These are phyloP conservation scores for Pyrenochaeta sp. DNA, from an alignment of 2,329 filamentous ascomycete species.

Conservation along the genomic window DNA sequence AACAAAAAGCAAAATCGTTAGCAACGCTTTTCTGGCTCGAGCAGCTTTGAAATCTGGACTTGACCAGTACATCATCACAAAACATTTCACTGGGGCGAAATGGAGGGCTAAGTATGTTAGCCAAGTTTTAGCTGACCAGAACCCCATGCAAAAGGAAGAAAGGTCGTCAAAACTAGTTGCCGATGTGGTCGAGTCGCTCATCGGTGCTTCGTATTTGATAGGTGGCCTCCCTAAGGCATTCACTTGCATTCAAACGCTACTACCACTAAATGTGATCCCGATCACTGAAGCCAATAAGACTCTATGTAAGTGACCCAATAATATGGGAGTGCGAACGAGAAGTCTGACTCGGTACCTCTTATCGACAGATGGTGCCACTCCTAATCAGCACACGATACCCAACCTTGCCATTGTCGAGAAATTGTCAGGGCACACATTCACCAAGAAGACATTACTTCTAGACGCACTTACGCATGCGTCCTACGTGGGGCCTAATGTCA, in stretches of 20 bases:
- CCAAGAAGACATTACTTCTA: constrained; percentile 69
- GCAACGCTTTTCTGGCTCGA: constrained; percentile 75
- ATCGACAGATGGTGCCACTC: constrained; percentile 19
- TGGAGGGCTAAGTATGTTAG: constrained; percentile 74
- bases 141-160: constrained; percentile 38
- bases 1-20: constrained; percentile 74
- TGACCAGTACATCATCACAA: constrained; percentile 75
- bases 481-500: constrained; percentile 51
- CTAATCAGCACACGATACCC: constrained; percentile 11
- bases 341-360: no score
- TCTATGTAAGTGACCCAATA: constrained; percentile 18
- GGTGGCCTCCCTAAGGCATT: constrained; percentile 72
- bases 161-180: constrained; percentile 82
- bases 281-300: constrained; percentile 35
- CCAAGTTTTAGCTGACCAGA: constrained; percentile 45
- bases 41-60: constrained; percentile 71
- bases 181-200: constrained; percentile 85
- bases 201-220: constrained; percentile 77
- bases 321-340: no score
- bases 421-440: constrained; percentile 77
- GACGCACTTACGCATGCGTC: constrained; percentile 86
- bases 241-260: constrained; percentile 67
- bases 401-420: constrained; percentile 61
- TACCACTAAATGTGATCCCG: constrained; percentile 63
- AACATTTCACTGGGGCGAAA: constrained; percentile 71